Evolutionary conservation across 23 red algal species (phyloP), one percentile per base, ranked within the genome.

Genomic region (Cyanidium caldarium): DNA sequence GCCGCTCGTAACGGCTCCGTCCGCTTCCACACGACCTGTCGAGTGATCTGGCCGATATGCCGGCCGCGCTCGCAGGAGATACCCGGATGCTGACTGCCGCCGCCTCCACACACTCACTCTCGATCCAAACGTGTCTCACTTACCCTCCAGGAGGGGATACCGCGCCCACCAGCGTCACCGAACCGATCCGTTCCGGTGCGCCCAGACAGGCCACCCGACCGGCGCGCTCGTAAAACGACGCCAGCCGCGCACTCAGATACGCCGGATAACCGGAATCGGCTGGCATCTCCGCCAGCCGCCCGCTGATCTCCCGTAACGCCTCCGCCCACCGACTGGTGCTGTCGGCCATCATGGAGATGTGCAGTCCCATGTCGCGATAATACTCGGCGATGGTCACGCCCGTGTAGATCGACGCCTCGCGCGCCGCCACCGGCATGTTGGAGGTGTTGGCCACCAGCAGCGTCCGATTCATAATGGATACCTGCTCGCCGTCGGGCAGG

Each of bases 271-370:
- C 92, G 58, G 84, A 89, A 74, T 98, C 92, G 42, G 92, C 92
- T 37, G 92, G 92, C 92, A 98, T 98, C 73, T 98, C 92, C 23
- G 92, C 92, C 43, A 98, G 71, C 46, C 92, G 85, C 43, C 92
- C 92, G 73, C 82, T 87, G 73, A 98, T 98, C 76, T 98, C 92
- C 70, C 92, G 77, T 37, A 98, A 78, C 0, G 92, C 92, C 76
- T 98, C 92, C 21, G 92, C 92, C 92, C 92, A 98, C 31, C 92
- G 85, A 43, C 83, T 87, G 5, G 84, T 89, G 23, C 83, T 87
- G 68, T 98, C 92, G 68, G 92, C 92, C 92, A 98, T 98, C 92
- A 98, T 98, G 45, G 84, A 70, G 17, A 98, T 84, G 46, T 98
- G 75, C 65, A 88, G 77, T 2, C 92, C 92, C 92, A 98, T 98